Conservation (phyloP, 2,329 filamentous ascomycete species). For the Apiospora marii region DNA sequence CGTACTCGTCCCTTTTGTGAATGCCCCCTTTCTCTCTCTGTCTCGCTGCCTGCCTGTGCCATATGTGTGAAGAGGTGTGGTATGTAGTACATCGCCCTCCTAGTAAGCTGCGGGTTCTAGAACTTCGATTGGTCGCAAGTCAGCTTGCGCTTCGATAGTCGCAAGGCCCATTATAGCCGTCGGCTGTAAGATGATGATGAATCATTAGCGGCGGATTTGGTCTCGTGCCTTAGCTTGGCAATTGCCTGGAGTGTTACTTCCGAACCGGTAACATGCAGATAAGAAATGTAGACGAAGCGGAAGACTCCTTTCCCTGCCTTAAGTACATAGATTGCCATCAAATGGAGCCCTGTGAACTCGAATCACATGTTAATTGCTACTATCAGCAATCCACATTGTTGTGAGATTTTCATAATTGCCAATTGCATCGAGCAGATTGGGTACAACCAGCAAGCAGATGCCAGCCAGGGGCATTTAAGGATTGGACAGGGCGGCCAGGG, state of each 20-base stretch:
- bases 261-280: neutral
- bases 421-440: neutral
- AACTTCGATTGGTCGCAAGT: neutral
- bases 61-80: neutral
- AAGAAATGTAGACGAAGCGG: neutral
- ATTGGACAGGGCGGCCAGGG: neutral
- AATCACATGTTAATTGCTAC: neutral
- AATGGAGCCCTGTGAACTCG: neutral
- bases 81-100: neutral
- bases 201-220: neutral
- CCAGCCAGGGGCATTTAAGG: neutral
- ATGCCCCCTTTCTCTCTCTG: neutral
- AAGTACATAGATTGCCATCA: no score
- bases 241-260: neutral
- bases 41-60: neutral
- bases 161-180: neutral
- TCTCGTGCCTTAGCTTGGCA: neutral
- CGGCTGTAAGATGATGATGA: neutral
- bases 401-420: neutral
- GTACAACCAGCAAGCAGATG: neutral
- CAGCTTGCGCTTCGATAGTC: neutral
- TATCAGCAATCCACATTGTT: neutral
- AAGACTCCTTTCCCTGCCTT: neutral
- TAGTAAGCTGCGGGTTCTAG: neutral
- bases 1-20: neutral